phyloP scores from a whole-genome alignment of 2,329 filamentous ascomycete species.

The Aureobasidium leucospermi region DNA sequence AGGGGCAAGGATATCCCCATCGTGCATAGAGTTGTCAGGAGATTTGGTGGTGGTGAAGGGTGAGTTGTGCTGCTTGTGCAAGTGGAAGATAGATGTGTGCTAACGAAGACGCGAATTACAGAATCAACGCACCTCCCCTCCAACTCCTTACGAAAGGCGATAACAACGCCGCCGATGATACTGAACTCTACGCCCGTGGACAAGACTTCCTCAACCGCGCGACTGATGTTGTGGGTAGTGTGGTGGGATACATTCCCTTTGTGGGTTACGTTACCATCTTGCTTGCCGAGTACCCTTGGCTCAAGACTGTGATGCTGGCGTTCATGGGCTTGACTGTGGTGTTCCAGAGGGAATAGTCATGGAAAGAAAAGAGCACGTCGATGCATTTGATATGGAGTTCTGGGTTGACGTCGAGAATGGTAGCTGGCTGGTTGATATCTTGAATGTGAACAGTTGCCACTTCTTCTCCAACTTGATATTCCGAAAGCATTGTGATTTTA shows the following conservation, averaged over 20 bases:
- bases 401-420: neutral
- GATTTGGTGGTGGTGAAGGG: conserved; percentile 47
- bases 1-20: conserved; percentile 94
- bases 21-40: conserved; percentile 82
- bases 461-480: neutral
- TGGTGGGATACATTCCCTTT: conserved; percentile 85
- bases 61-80: too few species aligned
- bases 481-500: too few species aligned
- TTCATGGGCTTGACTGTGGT: conserved; percentile 94
- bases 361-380: neutral
- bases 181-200: conserved; percentile 76
- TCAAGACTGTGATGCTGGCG: conserved; percentile 90
- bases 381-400: neutral
- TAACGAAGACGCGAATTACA: neutral
- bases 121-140: neutral
- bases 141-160: conserved; percentile 85
- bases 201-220: conserved; percentile 76
- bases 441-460: too few species aligned
- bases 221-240: conserved; percentile 86
- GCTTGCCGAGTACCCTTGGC: conserved; percentile 89
- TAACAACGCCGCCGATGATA: conserved; percentile 91
- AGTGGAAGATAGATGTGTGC: too few species aligned
- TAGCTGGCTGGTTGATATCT: too few species aligned
- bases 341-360: conserved; percentile 69
- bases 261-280: conserved; percentile 97